Evolutionary conservation across 768 basidiomycete genomes (phyloP).

Genomic region (Boletales sp.): DNA sequence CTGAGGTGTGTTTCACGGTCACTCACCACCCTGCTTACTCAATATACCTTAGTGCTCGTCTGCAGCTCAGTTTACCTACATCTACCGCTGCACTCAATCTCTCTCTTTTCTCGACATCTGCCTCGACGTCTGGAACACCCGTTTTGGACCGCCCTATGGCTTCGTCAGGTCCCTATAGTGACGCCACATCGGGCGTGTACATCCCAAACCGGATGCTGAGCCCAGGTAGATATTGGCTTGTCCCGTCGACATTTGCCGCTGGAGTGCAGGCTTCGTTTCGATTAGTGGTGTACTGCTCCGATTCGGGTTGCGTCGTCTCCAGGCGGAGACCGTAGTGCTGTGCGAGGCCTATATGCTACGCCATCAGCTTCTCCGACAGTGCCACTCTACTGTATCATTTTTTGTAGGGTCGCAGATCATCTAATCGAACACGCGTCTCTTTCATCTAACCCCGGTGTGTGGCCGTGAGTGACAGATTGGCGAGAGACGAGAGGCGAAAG

Average conservation of each 20-base stretch:
- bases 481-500: conserved; percentile 1
- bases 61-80: conserved; percentile 51
- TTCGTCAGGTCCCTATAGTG: conserved; percentile 81
- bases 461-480: neutral
- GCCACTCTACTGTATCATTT: neutral
- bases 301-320: conserved; percentile 24
- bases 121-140: conserved; percentile 3
- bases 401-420: neutral
- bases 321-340: neutral
- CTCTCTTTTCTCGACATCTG: conserved; percentile 46
- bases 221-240: conserved; percentile 62
- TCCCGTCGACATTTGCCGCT: conserved; percentile 72
- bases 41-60: conserved; percentile 52
- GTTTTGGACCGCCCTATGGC: conserved; percentile 41
- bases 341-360: neutral
- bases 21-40: conserved; percentile 24
- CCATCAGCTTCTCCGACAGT: neutral
- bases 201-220: conserved; percentile 50
- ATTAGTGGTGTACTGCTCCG: conserved; percentile 57
- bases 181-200: conserved; percentile 67
- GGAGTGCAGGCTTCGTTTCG: conserved; percentile 55
- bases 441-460: neutral
- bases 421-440: neutral
- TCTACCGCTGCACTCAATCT: conserved; percentile 54
- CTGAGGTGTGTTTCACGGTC: conserved; percentile 45